A percentile compares a stretch with the other conserved stretches of the same genome.
Evolutionary conservation across 139 green algal genomes (phyloP).

Genomic region (Coccomyxa sp.): DNA sequence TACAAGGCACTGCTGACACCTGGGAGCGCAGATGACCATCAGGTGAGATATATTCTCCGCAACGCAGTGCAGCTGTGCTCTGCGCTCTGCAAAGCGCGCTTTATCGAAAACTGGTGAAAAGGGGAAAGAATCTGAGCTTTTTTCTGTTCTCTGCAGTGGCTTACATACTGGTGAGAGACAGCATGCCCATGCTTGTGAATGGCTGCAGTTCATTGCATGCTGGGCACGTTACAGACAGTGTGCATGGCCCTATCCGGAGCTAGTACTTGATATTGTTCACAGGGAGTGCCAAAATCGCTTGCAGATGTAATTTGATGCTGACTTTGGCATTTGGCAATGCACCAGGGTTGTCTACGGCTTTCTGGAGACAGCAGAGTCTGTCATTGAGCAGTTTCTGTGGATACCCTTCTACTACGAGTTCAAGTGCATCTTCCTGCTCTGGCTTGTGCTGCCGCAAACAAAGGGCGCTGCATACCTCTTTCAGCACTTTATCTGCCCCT

Average conservation of each 20-base stretch:
- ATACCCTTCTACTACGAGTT: neutral
- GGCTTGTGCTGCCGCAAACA: neutral
- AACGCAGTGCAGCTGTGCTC: neutral
- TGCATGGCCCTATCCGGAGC: no score
- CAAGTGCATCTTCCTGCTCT: neutral
- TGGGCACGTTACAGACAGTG: no score
- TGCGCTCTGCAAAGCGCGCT: neutral
- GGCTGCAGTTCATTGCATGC: no score
- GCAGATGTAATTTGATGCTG: no score
- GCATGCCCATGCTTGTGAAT: no score
- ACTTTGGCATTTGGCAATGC: no score
- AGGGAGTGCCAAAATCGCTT: no score
- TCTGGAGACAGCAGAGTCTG: neutral
- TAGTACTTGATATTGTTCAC: no score
- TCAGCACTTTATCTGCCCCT: neutral
- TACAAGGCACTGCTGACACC: neutral
- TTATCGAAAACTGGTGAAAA: neutral
- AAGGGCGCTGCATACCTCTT: neutral
- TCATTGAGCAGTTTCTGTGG: neutral
- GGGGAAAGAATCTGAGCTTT: neutral
- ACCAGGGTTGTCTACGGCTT: neutral
- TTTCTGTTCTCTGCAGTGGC: neutral
- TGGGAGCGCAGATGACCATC: neutral
- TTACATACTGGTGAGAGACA: constrained; percentile 4
- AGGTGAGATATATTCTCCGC: neutral